Base-by-base conservation (phyloP, 805 yeast species). In the Metschnikowia hibisci region DNA sequence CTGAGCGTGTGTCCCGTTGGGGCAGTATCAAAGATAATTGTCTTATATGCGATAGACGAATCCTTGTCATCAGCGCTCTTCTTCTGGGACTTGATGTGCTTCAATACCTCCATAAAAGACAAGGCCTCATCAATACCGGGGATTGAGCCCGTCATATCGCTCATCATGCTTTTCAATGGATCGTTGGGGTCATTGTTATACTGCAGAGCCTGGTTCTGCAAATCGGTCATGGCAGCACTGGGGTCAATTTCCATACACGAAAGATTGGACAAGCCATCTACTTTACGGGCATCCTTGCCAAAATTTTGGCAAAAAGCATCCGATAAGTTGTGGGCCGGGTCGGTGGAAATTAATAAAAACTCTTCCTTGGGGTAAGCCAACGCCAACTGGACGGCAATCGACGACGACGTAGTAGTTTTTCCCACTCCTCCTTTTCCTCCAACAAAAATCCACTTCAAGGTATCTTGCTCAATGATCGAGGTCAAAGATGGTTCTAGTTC, bases 351-450 rank as follows among this genome's bases (percentile, higher is more conserved):
- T 55, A 93, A 73, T 48, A 93, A 73, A 54, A 88, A 95, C 55
- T 85, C 83, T 52, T 88, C 90, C 13, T 64, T 52, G 28, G 95
- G 95, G 60, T 95, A 84, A 44, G 77, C 73, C 48, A 85, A 66
- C 13, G 99, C 97, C 63, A 93, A 77, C 67, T 93, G 98, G 50
- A 90, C 84, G 16, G 99, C 95, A 54, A 93, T 77, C 18, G 97
- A 89, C 36, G 96, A 90, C 1, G 98, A 91, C 3, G 97, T 87
- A 20, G 99, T 93, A 50, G 99, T 93, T 64, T 93, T 93, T 58
- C 99, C 99, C 23, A 93, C 99, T 67, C 99, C 99, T 64, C 99
- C 99, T 73, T 93, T 93, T 55, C 99, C 99, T 53, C 99, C 99
- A 34, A 91, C 98, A 59, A 93, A 93, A 50, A 93, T 84, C 99